Conservation (phyloP, 495 filamentous ascomycete species). For the Penicillium cosmopolitanum region DNA sequence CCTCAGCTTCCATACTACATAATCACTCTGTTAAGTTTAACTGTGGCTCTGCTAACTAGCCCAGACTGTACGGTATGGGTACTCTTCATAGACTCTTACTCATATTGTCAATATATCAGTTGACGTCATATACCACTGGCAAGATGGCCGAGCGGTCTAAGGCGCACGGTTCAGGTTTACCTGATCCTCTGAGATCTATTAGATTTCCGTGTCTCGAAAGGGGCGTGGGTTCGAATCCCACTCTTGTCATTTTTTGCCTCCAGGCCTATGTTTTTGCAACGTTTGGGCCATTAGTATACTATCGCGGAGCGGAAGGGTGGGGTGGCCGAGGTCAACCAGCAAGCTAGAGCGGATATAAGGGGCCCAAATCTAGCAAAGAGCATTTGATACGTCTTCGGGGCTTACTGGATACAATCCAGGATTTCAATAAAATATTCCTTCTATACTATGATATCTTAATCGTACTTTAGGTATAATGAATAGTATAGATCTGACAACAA, state of each 20-base stretch:
- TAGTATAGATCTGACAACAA: no score
- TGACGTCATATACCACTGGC: conserved; percentile 11
- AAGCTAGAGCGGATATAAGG: no score
- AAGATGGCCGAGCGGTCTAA: conserved; percentile 39
- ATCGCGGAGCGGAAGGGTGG: no score
- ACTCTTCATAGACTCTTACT: background rate
- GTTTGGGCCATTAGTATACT: background rate
- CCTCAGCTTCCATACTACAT: no score
- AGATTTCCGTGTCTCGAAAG: conserved; percentile 30
- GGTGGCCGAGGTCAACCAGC: no score
- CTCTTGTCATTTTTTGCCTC: conserved; percentile 32
- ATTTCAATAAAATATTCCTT: no score
- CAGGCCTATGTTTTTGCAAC: background rate
- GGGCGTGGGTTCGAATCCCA: conserved; percentile 45
- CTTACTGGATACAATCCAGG: background rate
- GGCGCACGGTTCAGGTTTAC: conserved; percentile 35
- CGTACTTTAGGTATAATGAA: no score
- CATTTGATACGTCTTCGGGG: background rate
- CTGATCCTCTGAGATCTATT: conserved; percentile 18
- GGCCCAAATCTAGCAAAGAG: background rate
- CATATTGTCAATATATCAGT: background rate
- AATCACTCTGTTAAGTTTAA: no score
- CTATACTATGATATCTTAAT: no score
- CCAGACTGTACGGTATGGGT: background rate
- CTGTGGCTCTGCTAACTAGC: no score